Conservation (phyloP, 2,329 filamentous ascomycete species). For the Clonostachys chloroleuca region DNA sequence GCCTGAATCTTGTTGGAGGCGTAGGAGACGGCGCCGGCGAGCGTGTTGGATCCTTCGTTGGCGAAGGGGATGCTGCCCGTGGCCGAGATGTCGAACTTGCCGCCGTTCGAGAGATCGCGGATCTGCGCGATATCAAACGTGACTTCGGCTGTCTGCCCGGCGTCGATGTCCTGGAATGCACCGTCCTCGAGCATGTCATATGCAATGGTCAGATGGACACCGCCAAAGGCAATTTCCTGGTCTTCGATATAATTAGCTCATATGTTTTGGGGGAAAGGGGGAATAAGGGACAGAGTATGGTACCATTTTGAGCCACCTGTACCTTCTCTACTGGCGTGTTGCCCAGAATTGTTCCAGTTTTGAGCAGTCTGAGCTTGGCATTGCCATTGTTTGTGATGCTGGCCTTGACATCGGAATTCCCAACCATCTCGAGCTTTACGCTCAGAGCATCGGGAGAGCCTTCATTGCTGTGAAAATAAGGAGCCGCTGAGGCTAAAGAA, state of each 20-base stretch:
- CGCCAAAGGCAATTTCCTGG: constrained; percentile 37
- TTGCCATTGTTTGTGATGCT: constrained; percentile 42
- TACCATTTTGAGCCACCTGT: constrained; percentile 34
- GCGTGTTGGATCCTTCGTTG: constrained; percentile 36
- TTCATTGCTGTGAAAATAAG: background rate
- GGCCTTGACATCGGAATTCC: constrained; percentile 41
- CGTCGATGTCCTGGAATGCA: constrained; percentile 38
- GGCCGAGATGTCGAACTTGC: constrained; percentile 47
- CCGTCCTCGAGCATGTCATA: constrained; percentile 32
- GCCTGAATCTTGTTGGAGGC: constrained; percentile 52
- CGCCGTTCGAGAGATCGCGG: constrained; percentile 39
- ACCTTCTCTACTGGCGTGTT: constrained; percentile 42
- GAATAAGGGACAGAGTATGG: constrained; percentile 7
- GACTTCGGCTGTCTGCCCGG: constrained; percentile 38
- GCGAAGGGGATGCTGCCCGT: constrained; percentile 49
- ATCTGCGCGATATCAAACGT: constrained; percentile 46
- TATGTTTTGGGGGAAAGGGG: background rate
- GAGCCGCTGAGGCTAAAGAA: constrained; percentile 20
- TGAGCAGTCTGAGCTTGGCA: constrained; percentile 38
- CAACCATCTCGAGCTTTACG: constrained; percentile 34
- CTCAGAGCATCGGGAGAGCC: constrained; percentile 17
- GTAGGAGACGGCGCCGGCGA: constrained; percentile 46
- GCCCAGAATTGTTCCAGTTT: constrained; percentile 42
- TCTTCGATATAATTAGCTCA: constrained; percentile 13
- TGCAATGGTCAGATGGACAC: constrained; percentile 40